Evolutionary conservation across 176 grass and related monocot species (phyloP).

Genomic region (Aegilops longissima): DNA sequence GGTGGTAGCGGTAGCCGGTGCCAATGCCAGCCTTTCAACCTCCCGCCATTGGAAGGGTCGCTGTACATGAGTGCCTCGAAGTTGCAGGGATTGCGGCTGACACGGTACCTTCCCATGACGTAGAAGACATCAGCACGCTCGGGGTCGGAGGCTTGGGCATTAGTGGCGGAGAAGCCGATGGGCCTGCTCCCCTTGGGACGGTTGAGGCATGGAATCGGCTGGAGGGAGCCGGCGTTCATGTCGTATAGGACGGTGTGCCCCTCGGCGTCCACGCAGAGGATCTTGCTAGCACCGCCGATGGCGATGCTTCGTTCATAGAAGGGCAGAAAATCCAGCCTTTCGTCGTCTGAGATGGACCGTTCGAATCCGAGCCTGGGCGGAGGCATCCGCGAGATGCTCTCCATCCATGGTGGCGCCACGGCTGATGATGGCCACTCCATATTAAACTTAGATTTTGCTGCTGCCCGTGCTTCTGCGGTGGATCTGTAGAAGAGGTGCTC

Average conservation of each 20-base stretch:
- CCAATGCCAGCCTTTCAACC: not conserved
- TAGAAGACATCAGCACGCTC: not conserved
- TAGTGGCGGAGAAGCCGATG: not conserved
- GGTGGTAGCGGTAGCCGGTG: no score
- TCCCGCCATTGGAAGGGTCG: not conserved
- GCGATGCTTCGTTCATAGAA: not conserved
- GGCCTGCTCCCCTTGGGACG: not conserved
- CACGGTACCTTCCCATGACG: not conserved
- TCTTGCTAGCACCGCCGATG: not conserved
- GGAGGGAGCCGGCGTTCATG: not conserved
- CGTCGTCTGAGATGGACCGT: not conserved
- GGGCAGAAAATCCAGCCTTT: not conserved
- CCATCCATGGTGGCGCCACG: no score
- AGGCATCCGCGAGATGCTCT: no score
- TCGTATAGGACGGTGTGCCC: not conserved
- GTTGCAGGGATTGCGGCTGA: not conserved
- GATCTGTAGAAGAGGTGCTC: no score
- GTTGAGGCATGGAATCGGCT: not conserved
- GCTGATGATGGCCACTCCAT: no score
- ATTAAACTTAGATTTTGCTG: no score
- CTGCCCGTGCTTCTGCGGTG: no score
- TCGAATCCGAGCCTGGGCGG: no score
- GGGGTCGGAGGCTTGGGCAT: not conserved
- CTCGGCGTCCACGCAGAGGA: not conserved
- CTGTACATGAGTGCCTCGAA: slow-evolving; percentile 1